Percentiles rank a stretch among this genome's conserved stretches.
These are phyloP conservation scores for Pseudopithomyces maydicus DNA, from an alignment of 2,329 filamentous ascomycete genomes.

Conservation along the genomic window DNA sequence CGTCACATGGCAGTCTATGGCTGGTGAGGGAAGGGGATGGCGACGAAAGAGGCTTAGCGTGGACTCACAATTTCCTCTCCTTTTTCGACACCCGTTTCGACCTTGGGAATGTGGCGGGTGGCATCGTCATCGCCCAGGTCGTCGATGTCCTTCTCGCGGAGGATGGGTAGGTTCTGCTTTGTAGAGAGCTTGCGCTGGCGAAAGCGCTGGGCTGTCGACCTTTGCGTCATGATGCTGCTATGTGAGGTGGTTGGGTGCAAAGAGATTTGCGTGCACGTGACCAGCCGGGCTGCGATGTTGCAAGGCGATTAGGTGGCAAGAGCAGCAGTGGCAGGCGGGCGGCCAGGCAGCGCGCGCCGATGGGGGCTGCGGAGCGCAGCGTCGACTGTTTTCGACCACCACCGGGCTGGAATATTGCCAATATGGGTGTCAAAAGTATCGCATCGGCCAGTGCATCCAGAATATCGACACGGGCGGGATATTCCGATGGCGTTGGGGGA, in stretches of 20 bases:
- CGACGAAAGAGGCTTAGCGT: conserved; percentile 38
- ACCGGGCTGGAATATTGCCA: conserved; percentile 33
- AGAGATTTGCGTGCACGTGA: conserved; percentile 30
- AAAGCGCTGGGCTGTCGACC: conserved; percentile 62
- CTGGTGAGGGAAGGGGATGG: conserved; percentile 15
- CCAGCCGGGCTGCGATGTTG: conserved; percentile 10
- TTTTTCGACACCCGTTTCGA: conserved; percentile 96
- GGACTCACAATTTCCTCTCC: conserved; percentile 92
- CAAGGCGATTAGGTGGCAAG: background rate
- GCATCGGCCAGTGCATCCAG: conserved; percentile 19
- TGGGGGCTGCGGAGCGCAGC: conserved; percentile 10
- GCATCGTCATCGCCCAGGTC: conserved; percentile 81
- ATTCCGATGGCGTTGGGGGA: conserved; percentile 12
- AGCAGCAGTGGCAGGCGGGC: background rate
- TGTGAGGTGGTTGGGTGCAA: conserved; percentile 11
- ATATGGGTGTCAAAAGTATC: conserved; percentile 38
- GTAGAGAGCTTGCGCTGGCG: conserved; percentile 90
- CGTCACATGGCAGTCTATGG: conserved; percentile 3
- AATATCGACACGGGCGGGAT: conserved; percentile 10
- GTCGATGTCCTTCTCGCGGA: conserved; percentile 91
- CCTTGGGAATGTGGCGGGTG: conserved; percentile 78
- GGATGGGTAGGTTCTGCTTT: conserved; percentile 84
- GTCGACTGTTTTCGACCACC: conserved; percentile 26
- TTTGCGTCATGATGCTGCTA: conserved; percentile 41
- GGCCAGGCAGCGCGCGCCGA: conserved; percentile 5